These are phyloP conservation scores for Ophiocordyceps australis DNA, from an alignment of 2,329 filamentous ascomycete species.

Conservation along the genomic window DNA sequence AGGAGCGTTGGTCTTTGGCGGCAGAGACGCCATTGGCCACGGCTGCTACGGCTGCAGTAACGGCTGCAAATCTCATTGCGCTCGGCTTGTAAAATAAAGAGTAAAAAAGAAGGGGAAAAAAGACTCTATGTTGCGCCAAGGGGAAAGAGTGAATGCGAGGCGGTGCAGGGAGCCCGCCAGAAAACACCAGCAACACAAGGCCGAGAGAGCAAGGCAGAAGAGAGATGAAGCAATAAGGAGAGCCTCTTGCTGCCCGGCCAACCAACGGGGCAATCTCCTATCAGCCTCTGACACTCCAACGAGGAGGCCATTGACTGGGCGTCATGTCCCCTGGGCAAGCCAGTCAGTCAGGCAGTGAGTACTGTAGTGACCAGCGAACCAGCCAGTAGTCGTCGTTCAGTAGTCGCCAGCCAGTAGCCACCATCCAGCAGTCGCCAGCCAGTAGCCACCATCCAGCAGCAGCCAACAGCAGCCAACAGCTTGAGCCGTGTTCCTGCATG, in stretches of 20 bases:
- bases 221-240: no score
- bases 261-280: no score
- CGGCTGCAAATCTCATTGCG: slow-evolving; percentile 9
- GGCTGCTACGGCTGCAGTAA: slow-evolving; percentile 17
- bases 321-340: no score
- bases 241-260: no score
- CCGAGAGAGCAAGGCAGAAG: no score
- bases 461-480: no score
- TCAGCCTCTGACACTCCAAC: no score
- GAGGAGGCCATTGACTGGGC: no score
- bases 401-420: no score
- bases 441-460: no score
- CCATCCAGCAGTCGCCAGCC: neutral
- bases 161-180: neutral
- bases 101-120: slow-evolving; percentile 4
- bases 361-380: no score
- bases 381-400: no score
- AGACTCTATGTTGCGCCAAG: neutral
- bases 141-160: neutral
- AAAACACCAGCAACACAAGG: neutral
- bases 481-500: slow-evolving; percentile 1
- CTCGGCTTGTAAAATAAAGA: slow-evolving; percentile 8
- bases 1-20: slow-evolving; percentile 30
- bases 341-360: neutral
- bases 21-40: slow-evolving; percentile 16